These are phyloP conservation scores for Stephanodiscus triporus DNA, from an alignment of 108 stramenopile species.

Conservation along the genomic window DNA sequence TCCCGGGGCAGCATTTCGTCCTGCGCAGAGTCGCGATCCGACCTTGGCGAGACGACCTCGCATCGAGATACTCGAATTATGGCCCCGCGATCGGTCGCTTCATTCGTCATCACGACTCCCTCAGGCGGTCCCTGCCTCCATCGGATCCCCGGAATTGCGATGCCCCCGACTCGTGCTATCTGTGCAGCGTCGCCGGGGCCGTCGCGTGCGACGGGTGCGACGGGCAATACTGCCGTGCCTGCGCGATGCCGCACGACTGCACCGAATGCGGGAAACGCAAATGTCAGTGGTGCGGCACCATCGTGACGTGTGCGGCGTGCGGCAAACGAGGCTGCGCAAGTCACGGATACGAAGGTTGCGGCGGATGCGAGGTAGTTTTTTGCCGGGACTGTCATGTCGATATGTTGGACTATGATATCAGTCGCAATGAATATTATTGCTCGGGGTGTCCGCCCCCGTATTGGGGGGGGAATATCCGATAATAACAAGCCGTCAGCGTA, in stretches of 20 bases:
- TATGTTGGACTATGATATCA: conserved; percentile 1
- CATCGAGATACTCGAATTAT: not conserved
- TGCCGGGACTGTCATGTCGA: conserved; percentile 17
- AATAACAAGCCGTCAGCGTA: too few relatives aligned
- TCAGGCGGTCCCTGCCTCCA: not conserved
- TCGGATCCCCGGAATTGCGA: not conserved
- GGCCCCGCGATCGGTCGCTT: not conserved
- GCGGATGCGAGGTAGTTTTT: not conserved
- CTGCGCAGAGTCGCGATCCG: not conserved
- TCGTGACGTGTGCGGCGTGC: conserved; percentile 13
- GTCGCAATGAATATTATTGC: conserved; percentile 18
- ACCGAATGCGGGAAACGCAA: conserved; percentile 5
- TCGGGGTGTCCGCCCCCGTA: too few relatives aligned
- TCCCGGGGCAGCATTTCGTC: not conserved
- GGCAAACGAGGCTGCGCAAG: conserved; percentile 23
- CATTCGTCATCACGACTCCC: not conserved
- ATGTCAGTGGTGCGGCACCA: conserved; percentile 30
- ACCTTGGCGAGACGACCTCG: not conserved
- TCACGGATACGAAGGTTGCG: conserved; percentile 14
- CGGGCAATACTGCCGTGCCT: conserved; percentile 3
- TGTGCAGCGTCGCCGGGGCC: not conserved
- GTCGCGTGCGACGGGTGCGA: conserved; percentile 3
- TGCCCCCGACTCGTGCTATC: conserved; percentile 3
- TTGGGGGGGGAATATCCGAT: not conserved
- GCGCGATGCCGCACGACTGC: conserved; percentile 17